Percentiles rank a stretch among this genome's conserved stretches.
Conservation (phyloP, 177 flowering plant species). For the Vitis hybrid region DNA sequence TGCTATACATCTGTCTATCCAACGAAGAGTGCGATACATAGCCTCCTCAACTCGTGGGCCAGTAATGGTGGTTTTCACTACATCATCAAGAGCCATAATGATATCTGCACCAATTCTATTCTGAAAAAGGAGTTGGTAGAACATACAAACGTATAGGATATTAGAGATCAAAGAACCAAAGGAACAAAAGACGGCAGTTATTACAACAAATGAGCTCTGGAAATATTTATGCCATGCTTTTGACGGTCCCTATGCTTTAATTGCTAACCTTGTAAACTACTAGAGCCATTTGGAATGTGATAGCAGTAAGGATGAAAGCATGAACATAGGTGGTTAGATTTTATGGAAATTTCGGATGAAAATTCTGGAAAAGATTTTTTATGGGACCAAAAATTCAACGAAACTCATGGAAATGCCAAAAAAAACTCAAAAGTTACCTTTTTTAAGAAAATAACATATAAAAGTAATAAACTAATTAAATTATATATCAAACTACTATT, state of each 20-base stretch:
- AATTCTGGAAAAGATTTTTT: too few species aligned
- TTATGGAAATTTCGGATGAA: too few species aligned
- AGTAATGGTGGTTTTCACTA: slow-evolving; percentile 86
- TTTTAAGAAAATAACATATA: too few species aligned
- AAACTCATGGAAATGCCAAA: too few species aligned
- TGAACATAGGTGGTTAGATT: too few species aligned
- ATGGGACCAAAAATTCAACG: too few species aligned
- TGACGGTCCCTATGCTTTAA: neutral
- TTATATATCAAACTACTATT: too few species aligned
- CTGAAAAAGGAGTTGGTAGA: slow-evolving; percentile 38
- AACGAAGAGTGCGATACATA: slow-evolving; percentile 94
- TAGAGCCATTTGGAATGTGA: too few species aligned
- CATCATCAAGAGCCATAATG: slow-evolving; percentile 99
- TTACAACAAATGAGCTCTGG: neutral
- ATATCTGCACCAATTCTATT: slow-evolving; percentile 98
- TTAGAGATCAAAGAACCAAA: neutral
- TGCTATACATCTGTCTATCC: slow-evolving; percentile 96
- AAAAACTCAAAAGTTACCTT: too few species aligned
- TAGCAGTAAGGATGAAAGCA: too few species aligned
- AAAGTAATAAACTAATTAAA: too few species aligned
- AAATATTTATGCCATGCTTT: neutral
- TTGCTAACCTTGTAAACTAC: neutral
- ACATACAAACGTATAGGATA: slow-evolving; percentile 2
- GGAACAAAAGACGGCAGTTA: neutral
- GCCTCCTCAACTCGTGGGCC: slow-evolving; percentile 98